Conservation (phyloP, 768 basidiomycete genomes). For the Dioszegia aurantiaca region DNA sequence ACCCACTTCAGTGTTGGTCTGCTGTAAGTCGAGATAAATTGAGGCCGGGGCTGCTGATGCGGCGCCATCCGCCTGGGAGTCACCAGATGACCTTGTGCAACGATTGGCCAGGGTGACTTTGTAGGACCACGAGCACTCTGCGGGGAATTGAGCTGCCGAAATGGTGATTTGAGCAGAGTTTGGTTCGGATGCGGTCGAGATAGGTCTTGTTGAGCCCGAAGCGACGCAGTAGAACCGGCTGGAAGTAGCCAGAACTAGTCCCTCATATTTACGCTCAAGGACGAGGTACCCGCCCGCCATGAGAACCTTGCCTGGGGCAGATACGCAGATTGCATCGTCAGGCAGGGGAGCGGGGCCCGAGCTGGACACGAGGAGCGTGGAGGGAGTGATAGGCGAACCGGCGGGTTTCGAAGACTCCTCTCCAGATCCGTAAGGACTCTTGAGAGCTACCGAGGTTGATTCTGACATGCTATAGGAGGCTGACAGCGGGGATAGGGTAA, state of each 20-base stretch:
- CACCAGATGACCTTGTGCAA: no score
- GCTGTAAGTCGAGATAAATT: slow-evolving; percentile 8
- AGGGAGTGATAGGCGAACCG: not conserved
- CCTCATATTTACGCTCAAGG: slow-evolving; percentile 79
- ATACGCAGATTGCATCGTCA: slow-evolving; percentile 55
- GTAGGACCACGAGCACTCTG: slow-evolving; percentile 69
- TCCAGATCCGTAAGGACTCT: no score
- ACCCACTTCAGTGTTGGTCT: slow-evolving; percentile 18
- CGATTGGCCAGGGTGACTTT: slow-evolving; percentile 50
- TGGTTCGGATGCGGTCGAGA: not conserved
- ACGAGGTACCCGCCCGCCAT: slow-evolving; percentile 96
- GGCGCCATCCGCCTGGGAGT: not conserved
- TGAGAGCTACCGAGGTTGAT: no score
- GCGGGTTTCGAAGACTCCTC: no score
- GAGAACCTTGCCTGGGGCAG: slow-evolving; percentile 91
- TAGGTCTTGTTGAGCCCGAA: slow-evolving; percentile 50
- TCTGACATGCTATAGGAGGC: no score
- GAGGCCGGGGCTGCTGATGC: no score
- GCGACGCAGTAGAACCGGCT: slow-evolving; percentile 84
- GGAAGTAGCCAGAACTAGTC: slow-evolving; percentile 84
- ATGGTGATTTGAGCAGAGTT: slow-evolving; percentile 53
- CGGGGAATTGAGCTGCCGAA: slow-evolving; percentile 84
- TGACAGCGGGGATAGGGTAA: no score
- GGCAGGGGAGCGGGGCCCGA: not conserved
- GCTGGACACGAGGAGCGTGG: not conserved